Percentiles rank a stretch among this genome's conserved stretches.
These are phyloP conservation scores for Lipomyces chichibuensis DNA, from an alignment of 805 yeast genomes.

Conservation along the genomic window DNA sequence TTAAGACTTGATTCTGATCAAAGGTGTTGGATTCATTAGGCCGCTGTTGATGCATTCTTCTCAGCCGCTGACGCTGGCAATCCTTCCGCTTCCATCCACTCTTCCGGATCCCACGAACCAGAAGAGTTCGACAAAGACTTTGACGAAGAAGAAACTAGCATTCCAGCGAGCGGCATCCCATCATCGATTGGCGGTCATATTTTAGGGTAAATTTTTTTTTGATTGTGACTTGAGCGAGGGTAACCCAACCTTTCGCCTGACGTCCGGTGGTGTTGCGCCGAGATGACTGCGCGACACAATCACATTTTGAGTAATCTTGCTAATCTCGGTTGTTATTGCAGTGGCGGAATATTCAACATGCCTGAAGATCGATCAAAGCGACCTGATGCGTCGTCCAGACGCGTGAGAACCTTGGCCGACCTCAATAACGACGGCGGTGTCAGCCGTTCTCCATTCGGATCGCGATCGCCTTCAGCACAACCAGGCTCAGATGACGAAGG, in stretches of 20 bases:
- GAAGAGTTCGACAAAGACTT: constrained; percentile 4
- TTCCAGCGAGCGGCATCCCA: background rate
- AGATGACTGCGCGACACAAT: background rate
- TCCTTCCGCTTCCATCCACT: constrained; percentile 5
- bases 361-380: constrained; percentile 23
- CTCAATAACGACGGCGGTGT: constrained; percentile 21
- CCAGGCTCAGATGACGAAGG: constrained; percentile 40
- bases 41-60: constrained; percentile 24
- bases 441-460: constrained; percentile 10
- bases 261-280: background rate
- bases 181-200: constrained; percentile 1
- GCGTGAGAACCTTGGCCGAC: constrained; percentile 32
- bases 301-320: background rate
- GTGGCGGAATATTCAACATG: background rate
- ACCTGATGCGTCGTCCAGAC: constrained; percentile 27
- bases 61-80: constrained; percentile 9
- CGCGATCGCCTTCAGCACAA: constrained; percentile 1
- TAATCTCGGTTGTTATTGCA: background rate
- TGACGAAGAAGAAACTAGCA: background rate
- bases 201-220: constrained; percentile 1
- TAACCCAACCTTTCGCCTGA: background rate
- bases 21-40: constrained; percentile 7
- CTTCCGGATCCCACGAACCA: background rate
- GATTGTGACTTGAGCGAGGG: background rate
- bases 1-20: background rate